Conservation (phyloP, 2,329 filamentous ascomycete species). For the Ascochyta koolunga region DNA sequence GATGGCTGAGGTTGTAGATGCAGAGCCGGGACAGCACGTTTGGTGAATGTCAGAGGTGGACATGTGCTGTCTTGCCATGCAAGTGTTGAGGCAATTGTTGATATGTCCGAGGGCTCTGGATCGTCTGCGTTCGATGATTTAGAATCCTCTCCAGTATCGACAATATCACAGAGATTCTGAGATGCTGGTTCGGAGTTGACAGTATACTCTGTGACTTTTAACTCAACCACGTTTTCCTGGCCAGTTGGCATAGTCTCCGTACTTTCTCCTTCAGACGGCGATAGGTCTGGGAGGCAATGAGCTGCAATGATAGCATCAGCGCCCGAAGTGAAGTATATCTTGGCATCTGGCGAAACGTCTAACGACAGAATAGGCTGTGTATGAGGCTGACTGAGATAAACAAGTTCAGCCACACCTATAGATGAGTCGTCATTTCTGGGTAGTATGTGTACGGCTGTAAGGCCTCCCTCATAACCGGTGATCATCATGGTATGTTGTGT, state of each 20-base stretch:
- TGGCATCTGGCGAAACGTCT: constrained; percentile 44
- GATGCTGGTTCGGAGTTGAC: not conserved
- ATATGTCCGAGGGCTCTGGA: not conserved
- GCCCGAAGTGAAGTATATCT: constrained; percentile 77
- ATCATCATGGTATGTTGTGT: constrained; percentile 63
- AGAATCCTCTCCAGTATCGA: not conserved
- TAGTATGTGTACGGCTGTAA: constrained; percentile 69
- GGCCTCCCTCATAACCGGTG: constrained; percentile 85
- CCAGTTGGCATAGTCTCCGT: not conserved
- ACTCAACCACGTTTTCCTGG: not conserved
- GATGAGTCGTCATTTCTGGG: constrained; percentile 35
- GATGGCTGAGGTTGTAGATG: constrained; percentile 2
- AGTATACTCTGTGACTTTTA: not conserved
- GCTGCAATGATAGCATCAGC: constrained; percentile 81
- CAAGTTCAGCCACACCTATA: constrained; percentile 50
- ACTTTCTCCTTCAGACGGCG: constrained; percentile 1
- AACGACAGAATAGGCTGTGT: constrained; percentile 80
- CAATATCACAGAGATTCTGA: not conserved
- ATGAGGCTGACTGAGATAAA: constrained; percentile 73
- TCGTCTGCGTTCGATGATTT: not conserved
- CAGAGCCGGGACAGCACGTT: constrained; percentile 14
- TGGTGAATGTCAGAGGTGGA: constrained; percentile 23
- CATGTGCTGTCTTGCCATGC: not conserved
- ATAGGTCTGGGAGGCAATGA: constrained; percentile 66
- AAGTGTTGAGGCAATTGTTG: not conserved